Evolutionary conservation across 2,329 filamentous ascomycete genomes (phyloP), one percentile per base, ranked within the genome.

Genomic region (Bipolaris bicolor): DNA sequence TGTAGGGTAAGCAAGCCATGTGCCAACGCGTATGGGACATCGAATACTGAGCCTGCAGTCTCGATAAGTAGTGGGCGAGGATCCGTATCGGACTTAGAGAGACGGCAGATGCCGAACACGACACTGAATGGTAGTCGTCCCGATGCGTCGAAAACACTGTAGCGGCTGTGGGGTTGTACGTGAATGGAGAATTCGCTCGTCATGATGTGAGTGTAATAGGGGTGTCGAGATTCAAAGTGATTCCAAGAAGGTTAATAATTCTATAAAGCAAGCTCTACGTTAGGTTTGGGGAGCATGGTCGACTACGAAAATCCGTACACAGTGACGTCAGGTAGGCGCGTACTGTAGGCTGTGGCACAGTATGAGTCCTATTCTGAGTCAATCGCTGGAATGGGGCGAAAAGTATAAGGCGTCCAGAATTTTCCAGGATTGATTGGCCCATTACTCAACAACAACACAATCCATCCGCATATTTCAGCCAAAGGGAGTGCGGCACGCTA

Each of bases 1-100:
- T 54, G 18, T 34, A 54, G 15, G 3, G 20, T 49, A 11, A 49
- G 29, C 16, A 53, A 15, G n/a, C 51, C 51, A 53, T 34, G 44
- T 16, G 36, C 22, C 6, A 53, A 3, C 6, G 43, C 51, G n/a
- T 53, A 48, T 22, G 51, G 51, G 22, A 53, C 51, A 34, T 48
- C 51, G 16, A 53, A 48, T 16, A 48, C 44, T 18, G 51, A 41
- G 20, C 43, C 51, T 11, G 18, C 51, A 1, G 36, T 48, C 15
- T 41, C 44, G 13, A 53, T 37, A 10, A 53, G 44, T 48, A 53
- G 34, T 37, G 52, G 7, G 24, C 37, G 44, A 29, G 33, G 20
- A 31, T 49, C 45, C 10, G 31, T 44, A 15, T 54, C 37, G 13
- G 45, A 37, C 29, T 34, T 41, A 15, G 31, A 31, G 13, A 34